A percentile compares a stretch with the other conserved stretches of the same genome.
phyloP scores from a whole-genome alignment of 2,329 filamentous ascomycete species.

The Ilyonectria destructans region DNA sequence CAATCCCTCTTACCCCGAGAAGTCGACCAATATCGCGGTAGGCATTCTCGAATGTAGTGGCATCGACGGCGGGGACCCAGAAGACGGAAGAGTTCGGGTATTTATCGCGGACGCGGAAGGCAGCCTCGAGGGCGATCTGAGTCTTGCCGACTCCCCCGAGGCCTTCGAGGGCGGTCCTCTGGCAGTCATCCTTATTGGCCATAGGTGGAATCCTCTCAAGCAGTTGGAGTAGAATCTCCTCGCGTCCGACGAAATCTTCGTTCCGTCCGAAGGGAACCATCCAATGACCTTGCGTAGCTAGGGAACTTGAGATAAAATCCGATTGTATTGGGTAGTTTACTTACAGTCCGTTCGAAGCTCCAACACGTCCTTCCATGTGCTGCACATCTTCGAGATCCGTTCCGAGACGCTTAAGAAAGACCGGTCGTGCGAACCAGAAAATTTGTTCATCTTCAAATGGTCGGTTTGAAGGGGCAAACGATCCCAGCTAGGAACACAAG shows the following conservation, averaged over 20 bases:
- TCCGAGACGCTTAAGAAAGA: background rate
- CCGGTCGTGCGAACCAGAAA: slow-evolving; percentile 10
- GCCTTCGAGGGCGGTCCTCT: slow-evolving; percentile 43
- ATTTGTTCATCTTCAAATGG: slow-evolving; percentile 32
- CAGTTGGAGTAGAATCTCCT: slow-evolving; percentile 16
- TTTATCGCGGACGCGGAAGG: slow-evolving; percentile 47
- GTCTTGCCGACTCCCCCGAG: slow-evolving; percentile 59
- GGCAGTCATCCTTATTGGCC: slow-evolving; percentile 12
- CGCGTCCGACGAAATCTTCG: slow-evolving; percentile 46
- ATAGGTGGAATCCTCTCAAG: background rate
- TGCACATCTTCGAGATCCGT: background rate
- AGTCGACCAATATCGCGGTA: slow-evolving; percentile 54
- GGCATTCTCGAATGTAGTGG: slow-evolving; percentile 52
- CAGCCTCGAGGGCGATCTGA: slow-evolving; percentile 57
- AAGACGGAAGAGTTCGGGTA: slow-evolving; percentile 56
- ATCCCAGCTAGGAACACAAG: slow-evolving; percentile 11
- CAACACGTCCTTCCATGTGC: too few species aligned
- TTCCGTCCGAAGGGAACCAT: slow-evolving; percentile 48
- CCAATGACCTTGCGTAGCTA: background rate
- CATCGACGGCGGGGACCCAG: slow-evolving; percentile 56
- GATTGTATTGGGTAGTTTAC: too few species aligned
- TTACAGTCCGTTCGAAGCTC: too few species aligned
- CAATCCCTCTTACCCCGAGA: slow-evolving; percentile 48
- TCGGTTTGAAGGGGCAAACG: slow-evolving; percentile 17
- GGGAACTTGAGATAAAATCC: background rate